phyloP scores from a whole-genome alignment of 2,329 filamentous ascomycete genomes.

The Dactylonectria estremocensis region DNA sequence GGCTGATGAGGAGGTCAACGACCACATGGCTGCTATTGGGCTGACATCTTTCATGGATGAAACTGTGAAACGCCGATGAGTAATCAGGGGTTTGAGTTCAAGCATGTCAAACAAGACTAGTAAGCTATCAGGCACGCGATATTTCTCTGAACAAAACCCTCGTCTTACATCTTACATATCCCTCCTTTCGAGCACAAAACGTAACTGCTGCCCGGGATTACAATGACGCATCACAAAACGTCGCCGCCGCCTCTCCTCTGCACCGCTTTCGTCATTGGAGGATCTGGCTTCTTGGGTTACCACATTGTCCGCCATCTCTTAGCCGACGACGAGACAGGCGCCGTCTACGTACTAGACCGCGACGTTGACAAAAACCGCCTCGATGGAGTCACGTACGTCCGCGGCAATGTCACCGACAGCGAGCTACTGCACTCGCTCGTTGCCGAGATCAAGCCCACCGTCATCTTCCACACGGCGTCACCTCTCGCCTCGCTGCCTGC shows the following conservation, averaged over 20 bases:
- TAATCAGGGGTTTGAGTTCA: too few relatives aligned
- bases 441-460: conserved; percentile 41
- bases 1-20: too few relatives aligned
- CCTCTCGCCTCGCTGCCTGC: conserved; percentile 46
- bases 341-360: conserved; percentile 50
- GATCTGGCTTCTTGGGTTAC: conserved; percentile 54
- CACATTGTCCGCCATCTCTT: conserved; percentile 50
- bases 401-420: conserved; percentile 46
- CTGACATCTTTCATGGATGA: too few relatives aligned
- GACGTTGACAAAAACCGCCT: conserved; percentile 44
- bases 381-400: conserved; percentile 43
- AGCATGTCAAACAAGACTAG: too few relatives aligned
- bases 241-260: not conserved
- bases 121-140: too few relatives aligned
- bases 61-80: too few relatives aligned
- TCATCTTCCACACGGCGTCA: conserved; percentile 53
- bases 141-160: too few relatives aligned
- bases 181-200: too few relatives aligned
- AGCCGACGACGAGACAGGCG: conserved; percentile 36
- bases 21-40: too few relatives aligned
- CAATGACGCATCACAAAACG: not conserved
- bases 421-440: conserved; percentile 35
- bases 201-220: too few relatives aligned
- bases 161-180: too few relatives aligned
- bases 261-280: conserved; percentile 46